Evolutionary conservation across 805 yeast species (phyloP), one percentile per base, ranked within the genome.

Genomic region (Saccharomycopsis capsularis): DNA sequence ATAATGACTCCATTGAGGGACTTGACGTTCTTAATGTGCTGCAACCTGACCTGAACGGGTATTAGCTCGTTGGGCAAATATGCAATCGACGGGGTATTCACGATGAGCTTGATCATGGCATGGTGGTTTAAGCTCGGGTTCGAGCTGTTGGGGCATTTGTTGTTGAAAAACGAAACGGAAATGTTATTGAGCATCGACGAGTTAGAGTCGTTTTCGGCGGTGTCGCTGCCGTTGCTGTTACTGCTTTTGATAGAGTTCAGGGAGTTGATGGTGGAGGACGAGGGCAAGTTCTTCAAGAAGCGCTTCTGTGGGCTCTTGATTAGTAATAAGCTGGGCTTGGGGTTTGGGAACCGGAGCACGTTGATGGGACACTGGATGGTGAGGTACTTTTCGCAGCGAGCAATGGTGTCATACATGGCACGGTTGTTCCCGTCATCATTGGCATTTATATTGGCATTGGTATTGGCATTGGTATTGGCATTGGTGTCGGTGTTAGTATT

Each of bases 1-100:
- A 85, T 75, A 4, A 88, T 84, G 2, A 88, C 71, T 0, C 95
- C 95, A 39, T 78, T 77, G 13, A 82, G 65, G 55, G 81, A 82
- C 57, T 80, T 79, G 27, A 86, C 72, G 50, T 78, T 76, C 62
- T 84, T 82, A 55, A 83, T 75, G 62, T 89, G 96, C 42, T 76
- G 70, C 38, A 89, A 69, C 24, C 70, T 64, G 27, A 90, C 67
- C 57, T 78, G 81, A 11, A 90, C 74, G 0, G 95, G 93, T 0
- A 90, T 76, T 1, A 73, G 60, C 59, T 89, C 96, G 22, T 96
- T 96, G 29, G 89, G 71, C 1, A 85, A 65, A 59, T 74, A 88
- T 0, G 96, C 97, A 36, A 82, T 68, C 38, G 75, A 74, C 1
- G 87, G 74, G 4, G 74, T 51, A 25, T 70, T 69, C 4, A 79